These are phyloP conservation scores for Calonectria pteridis DNA, from an alignment of 2,329 filamentous ascomycete genomes.

Conservation along the genomic window DNA sequence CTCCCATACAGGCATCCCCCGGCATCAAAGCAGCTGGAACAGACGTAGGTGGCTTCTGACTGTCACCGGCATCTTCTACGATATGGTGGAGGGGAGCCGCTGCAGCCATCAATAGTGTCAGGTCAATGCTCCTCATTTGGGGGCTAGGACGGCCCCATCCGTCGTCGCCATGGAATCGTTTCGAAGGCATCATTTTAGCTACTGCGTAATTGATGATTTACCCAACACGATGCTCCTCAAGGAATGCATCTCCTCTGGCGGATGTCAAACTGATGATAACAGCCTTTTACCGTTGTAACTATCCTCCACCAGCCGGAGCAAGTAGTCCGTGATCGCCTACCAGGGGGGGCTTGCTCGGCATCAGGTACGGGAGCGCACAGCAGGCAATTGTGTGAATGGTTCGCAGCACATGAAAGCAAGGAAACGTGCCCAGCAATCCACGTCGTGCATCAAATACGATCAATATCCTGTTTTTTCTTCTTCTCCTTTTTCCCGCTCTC, in stretches of 20 bases:
- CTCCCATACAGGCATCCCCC: slow-evolving; percentile 4
- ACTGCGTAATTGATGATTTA: not conserved
- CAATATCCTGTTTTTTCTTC: slow-evolving; percentile 13
- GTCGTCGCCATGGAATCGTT: not conserved
- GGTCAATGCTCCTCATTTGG: slow-evolving; percentile 1
- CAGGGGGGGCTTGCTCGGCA: not conserved
- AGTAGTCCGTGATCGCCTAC: slow-evolving; percentile 19
- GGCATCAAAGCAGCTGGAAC: not conserved
- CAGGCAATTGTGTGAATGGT: not conserved
- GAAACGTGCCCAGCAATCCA: not conserved
- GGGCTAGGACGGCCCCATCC: not conserved
- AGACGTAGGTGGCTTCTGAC: slow-evolving; percentile 20
- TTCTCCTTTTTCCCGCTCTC: not conserved
- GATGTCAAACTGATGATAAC: not conserved
- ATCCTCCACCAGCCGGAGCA: slow-evolving; percentile 14
- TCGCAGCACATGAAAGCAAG: not conserved
- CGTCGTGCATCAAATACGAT: not conserved
- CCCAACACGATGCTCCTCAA: not conserved
- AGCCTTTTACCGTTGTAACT: not conserved
- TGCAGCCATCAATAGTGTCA: slow-evolving; percentile 12
- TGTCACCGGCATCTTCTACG: not conserved
- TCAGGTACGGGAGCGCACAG: not conserved
- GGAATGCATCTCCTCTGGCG: not conserved
- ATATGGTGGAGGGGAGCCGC: not conserved
- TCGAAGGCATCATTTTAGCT: slow-evolving; percentile 1